Evolutionary conservation across 345 rosid genomes (phyloP).

Genomic region (Bruguiera gymnorhiza): DNA sequence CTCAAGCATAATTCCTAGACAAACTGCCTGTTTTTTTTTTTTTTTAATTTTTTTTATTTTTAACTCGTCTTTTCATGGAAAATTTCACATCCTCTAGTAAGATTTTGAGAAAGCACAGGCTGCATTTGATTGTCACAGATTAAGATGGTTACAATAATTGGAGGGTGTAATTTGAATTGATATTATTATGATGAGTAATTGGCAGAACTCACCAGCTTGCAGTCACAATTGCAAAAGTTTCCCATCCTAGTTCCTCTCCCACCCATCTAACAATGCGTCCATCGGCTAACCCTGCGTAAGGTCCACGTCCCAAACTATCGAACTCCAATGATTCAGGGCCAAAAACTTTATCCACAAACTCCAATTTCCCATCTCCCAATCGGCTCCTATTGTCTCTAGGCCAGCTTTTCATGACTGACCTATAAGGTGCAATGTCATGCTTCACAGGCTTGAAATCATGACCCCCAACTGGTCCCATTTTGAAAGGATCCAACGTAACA

Average conservation of each 20-base stretch:
- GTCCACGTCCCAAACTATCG: constrained; percentile 73
- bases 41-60: background rate
- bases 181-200: background rate
- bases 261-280: constrained; percentile 95
- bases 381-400: constrained; percentile 72
- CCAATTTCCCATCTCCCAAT: constrained; percentile 61
- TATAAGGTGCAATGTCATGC: constrained; percentile 86
- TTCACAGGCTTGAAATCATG: constrained; percentile 75
- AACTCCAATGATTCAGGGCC: constrained; percentile 97
- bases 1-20: background rate
- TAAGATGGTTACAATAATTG: background rate
- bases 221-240: constrained; percentile 74
- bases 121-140: background rate
- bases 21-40: background rate
- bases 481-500: constrained; percentile 59
- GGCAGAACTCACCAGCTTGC: constrained; percentile 56
- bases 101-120: background rate
- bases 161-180: background rate
- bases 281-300: constrained; percentile 85
- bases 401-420: constrained; percentile 78
- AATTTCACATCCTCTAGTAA: background rate
- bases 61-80: background rate
- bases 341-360: constrained; percentile 67
- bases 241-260: constrained; percentile 85
- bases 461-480: constrained; percentile 71